Evolutionary conservation across 2,329 filamentous ascomycete species (phyloP).

Genomic region (Alternaria gansuensis): DNA sequence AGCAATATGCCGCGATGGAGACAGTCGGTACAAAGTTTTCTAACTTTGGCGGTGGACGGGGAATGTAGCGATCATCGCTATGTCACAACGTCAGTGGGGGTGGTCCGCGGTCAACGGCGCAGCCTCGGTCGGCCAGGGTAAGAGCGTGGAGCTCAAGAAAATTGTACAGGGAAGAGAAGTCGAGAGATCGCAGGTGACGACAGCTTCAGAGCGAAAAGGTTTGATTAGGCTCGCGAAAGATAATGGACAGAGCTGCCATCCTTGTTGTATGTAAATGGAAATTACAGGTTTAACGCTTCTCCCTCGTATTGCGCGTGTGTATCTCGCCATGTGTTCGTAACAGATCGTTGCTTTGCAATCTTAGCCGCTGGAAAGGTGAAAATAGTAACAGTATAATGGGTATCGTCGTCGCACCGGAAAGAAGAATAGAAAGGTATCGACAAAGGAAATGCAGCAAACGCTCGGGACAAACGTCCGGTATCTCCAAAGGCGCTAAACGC

Average conservation of each 20-base stretch:
- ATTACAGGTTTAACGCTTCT: conserved; percentile 28
- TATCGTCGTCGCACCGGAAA: conserved; percentile 48
- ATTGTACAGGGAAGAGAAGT: conserved; percentile 16
- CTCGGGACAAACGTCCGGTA: conserved; percentile 40
- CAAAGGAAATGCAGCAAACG: conserved; percentile 25
- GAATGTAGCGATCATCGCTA: conserved; percentile 11
- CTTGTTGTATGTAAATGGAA: conserved; percentile 27
- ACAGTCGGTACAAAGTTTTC: conserved; percentile 5
- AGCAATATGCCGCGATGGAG: conserved; percentile 7
- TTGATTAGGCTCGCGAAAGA: conserved; percentile 22
- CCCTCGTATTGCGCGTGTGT: conserved; percentile 30
- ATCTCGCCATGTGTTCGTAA: conserved; percentile 32
- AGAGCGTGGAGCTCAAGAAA: conserved; percentile 16
- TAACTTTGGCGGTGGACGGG: conserved; percentile 9
- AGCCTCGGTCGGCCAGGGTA: conserved; percentile 16
- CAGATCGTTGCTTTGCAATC: conserved; percentile 37
- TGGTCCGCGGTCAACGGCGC: conserved; percentile 11
- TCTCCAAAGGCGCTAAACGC: conserved; percentile 40
- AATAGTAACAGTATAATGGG: conserved; percentile 47
- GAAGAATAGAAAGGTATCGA: conserved; percentile 31
- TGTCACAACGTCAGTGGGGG: conserved; percentile 19
- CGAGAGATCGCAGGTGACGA: conserved; percentile 7
- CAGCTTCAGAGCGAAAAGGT: conserved; percentile 13
- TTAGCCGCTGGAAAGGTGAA: conserved; percentile 35
- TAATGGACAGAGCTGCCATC: conserved; percentile 16